phyloP scores from a whole-genome alignment of 2,329 filamentous ascomycete genomes.

The Aspergillus flavus region DNA sequence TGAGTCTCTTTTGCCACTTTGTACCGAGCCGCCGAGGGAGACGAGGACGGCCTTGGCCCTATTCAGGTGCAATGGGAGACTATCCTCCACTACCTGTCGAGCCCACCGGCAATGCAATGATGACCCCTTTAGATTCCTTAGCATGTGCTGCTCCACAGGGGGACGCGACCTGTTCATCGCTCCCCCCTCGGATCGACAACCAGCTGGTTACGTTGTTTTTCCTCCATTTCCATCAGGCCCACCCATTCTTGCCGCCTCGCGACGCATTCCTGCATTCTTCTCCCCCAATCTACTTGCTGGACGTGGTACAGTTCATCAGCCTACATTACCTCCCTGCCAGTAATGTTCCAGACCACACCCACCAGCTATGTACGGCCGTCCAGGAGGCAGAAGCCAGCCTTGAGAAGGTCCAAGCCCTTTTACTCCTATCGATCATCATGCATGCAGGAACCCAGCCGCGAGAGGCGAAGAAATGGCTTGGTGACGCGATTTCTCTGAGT shows the following conservation, averaged over 20 bases:
- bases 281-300: constrained; percentile 6
- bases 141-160: neutral
- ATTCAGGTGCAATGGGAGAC: neutral
- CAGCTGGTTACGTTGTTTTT: constrained; percentile 9
- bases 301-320: constrained; percentile 8
- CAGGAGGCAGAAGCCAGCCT: neutral
- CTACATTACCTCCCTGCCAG: constrained; percentile 9
- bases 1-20: constrained; percentile 9
- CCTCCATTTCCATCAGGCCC: constrained; percentile 12
- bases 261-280: constrained; percentile 2
- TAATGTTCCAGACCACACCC: neutral
- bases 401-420: constrained; percentile 3
- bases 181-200: neutral
- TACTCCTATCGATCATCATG: constrained; percentile 1
- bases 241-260: constrained; percentile 12
- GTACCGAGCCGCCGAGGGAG: constrained; percentile 8
- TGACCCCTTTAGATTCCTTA: neutral
- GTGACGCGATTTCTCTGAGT: neutral
- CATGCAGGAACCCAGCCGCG: constrained; percentile 5
- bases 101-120: neutral
- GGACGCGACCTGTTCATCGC: too few species aligned
- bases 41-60: constrained; percentile 4
- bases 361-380: neutral
- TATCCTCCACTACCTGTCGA: neutral
- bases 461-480: constrained; percentile 2